These are phyloP conservation scores for Hibiscus mutabilis DNA, from an alignment of 345 rosid genomes.

Conservation along the genomic window DNA sequence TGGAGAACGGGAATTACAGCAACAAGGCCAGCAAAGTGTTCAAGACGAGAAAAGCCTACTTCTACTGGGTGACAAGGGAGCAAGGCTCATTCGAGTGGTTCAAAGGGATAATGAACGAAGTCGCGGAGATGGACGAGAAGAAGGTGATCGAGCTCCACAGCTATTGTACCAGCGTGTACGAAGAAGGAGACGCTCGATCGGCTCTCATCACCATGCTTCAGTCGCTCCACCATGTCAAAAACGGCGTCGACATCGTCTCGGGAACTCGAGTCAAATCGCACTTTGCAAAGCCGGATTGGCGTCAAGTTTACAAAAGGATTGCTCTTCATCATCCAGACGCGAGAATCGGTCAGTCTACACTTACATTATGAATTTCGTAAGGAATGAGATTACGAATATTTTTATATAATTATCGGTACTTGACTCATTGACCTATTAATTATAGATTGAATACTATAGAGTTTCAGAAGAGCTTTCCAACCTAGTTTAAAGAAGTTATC, in stretches of 20 bases:
- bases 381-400: too few relatives aligned
- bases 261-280: slow-evolving; percentile 86
- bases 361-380: too few relatives aligned
- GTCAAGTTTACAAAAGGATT: slow-evolving; percentile 70
- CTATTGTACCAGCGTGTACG: slow-evolving; percentile 85
- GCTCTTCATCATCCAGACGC: slow-evolving; percentile 51
- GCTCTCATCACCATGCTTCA: slow-evolving; percentile 88
- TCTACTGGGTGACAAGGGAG: slow-evolving; percentile 88
- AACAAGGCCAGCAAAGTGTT: slow-evolving; percentile 27
- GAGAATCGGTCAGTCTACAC: slow-evolving; percentile 54
- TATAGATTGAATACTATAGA: too few relatives aligned
- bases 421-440: too few relatives aligned
- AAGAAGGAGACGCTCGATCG: slow-evolving; percentile 87
- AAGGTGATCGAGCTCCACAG: slow-evolving; percentile 67
- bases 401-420: too few relatives aligned
- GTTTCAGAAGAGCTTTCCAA: too few relatives aligned
- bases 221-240: slow-evolving; percentile 74
- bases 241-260: slow-evolving; percentile 75
- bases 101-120: slow-evolving; percentile 87
- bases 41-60: slow-evolving; percentile 67
- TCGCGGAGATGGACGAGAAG: slow-evolving; percentile 69
- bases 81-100: slow-evolving; percentile 98
- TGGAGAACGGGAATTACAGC: slow-evolving; percentile 16
- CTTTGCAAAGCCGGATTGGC: slow-evolving; percentile 84
- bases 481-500: too few relatives aligned